Conservation (phyloP, 805 yeast genomes). For the Candida ascalaphidarum region DNA sequence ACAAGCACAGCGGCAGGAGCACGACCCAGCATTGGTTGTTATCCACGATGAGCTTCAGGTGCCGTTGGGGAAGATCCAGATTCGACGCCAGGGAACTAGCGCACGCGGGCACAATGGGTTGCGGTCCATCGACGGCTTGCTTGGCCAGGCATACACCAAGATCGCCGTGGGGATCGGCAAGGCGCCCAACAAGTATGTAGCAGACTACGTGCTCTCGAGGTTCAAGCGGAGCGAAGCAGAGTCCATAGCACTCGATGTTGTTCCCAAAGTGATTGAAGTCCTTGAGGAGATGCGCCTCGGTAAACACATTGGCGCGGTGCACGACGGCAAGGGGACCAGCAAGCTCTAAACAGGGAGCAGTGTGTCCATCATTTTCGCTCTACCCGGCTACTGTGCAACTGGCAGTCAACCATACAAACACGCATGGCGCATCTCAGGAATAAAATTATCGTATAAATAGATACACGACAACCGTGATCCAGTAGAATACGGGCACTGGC, state of each 20-base stretch:
- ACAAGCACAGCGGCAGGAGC: slow-evolving; percentile 9
- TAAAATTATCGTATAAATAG: too few species aligned
- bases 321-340: too few species aligned
- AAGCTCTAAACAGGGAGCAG: too few species aligned
- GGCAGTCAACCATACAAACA: too few species aligned
- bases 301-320: slow-evolving; percentile 3
- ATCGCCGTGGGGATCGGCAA: slow-evolving; percentile 74
- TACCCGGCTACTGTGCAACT: too few species aligned
- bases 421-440: too few species aligned
- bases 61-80: slow-evolving; percentile 55
- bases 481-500: too few species aligned
- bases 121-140: slow-evolving; percentile 39
- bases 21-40: slow-evolving; percentile 38
- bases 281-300: slow-evolving; percentile 25
- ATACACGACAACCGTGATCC: too few species aligned
- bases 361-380: too few species aligned
- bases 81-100: slow-evolving; percentile 52
- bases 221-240: slow-evolving; percentile 39
- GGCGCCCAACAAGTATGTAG: slow-evolving; percentile 37
- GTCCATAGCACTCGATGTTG: slow-evolving; percentile 26
- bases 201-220: slow-evolving; percentile 54
- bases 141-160: slow-evolving; percentile 52
- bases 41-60: slow-evolving; percentile 75
- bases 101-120: slow-evolving; percentile 85
- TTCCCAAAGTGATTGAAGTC: slow-evolving; percentile 30